Evolutionary conservation across 108 stramenopile species (phyloP).

Genomic region (Tribonema minus): DNA sequence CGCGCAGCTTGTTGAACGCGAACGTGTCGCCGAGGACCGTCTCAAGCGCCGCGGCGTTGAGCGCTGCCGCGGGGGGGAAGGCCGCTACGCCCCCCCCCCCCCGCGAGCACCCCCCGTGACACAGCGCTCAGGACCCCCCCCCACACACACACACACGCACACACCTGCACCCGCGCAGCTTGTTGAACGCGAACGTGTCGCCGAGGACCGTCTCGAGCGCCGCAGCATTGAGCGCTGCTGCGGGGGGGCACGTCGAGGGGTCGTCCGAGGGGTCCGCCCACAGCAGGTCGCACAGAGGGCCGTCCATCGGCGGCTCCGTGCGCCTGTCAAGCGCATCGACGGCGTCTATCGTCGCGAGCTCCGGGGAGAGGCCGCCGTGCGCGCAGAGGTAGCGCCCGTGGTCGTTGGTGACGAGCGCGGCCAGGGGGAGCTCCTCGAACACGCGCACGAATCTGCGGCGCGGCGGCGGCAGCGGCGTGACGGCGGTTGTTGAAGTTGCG

Average conservation of each 20-base stretch:
- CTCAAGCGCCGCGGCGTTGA: too few relatives aligned
- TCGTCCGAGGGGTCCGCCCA: constrained; percentile 56
- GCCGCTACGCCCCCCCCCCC: too few relatives aligned
- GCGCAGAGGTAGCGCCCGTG: constrained; percentile 41
- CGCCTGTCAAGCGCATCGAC: constrained; percentile 48
- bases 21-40: too few relatives aligned
- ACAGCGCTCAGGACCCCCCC: too few relatives aligned
- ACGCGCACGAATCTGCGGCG: constrained; percentile 31
- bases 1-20: constrained; percentile 29
- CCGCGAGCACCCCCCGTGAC: too few relatives aligned
- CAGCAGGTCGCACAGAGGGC: constrained; percentile 56
- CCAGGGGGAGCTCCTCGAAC: constrained; percentile 54
- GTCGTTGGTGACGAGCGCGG: constrained; percentile 44
- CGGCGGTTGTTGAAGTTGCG: too few relatives aligned
- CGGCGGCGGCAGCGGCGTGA: too few relatives aligned
- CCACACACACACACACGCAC: too few relatives aligned
- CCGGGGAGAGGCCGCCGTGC: too few relatives aligned
- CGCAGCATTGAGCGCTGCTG: not conserved
- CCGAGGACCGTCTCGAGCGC: constrained; percentile 4
- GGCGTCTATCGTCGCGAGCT: constrained; percentile 38
- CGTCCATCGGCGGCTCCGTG: constrained; percentile 54
- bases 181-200: constrained; percentile 24
- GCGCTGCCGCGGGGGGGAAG: too few relatives aligned
- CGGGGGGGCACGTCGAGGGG: not conserved
- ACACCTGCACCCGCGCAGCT: constrained; percentile 15